These are phyloP conservation scores for Clausena lansium DNA, from an alignment of 345 rosid species.

Conservation along the genomic window DNA sequence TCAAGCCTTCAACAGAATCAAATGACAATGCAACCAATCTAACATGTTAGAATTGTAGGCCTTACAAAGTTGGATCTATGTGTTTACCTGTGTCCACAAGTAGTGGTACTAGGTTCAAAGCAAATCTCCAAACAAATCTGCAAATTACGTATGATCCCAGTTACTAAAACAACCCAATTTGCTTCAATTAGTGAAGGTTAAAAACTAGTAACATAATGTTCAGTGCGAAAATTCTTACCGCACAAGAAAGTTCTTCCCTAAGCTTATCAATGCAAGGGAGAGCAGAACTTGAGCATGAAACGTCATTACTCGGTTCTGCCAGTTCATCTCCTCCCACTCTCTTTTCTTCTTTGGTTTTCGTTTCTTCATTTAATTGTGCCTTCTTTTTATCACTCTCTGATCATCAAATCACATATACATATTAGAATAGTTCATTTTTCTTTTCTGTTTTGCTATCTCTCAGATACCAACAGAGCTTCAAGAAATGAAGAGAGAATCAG, in stretches of 20 bases:
- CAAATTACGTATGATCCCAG: conserved; percentile 6
- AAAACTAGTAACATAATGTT: background rate
- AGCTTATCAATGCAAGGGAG: conserved; percentile 78
- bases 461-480: conserved; percentile 11
- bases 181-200: background rate
- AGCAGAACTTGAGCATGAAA: conserved; percentile 28
- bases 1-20: background rate
- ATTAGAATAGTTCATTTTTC: conserved; percentile 8
- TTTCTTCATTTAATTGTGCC: conserved; percentile 28
- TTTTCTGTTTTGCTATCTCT: conserved; percentile 9
- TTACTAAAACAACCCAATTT: background rate
- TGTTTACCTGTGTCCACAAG: conserved; percentile 89
- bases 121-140: conserved; percentile 96
- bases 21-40: background rate
- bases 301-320: conserved; percentile 20
- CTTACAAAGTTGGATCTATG: background rate
- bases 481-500: background rate
- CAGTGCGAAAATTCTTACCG: conserved; percentile 48
- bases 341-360: conserved; percentile 12
- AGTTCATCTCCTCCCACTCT: conserved; percentile 24
- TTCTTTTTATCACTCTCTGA: conserved; percentile 34
- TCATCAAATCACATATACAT: background rate
- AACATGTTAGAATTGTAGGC: background rate
- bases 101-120: conserved; percentile 90
- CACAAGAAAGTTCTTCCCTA: conserved; percentile 90